Base-by-base conservation (phyloP, 257 asterid genomes). In the Forsythia viridissima region DNA sequence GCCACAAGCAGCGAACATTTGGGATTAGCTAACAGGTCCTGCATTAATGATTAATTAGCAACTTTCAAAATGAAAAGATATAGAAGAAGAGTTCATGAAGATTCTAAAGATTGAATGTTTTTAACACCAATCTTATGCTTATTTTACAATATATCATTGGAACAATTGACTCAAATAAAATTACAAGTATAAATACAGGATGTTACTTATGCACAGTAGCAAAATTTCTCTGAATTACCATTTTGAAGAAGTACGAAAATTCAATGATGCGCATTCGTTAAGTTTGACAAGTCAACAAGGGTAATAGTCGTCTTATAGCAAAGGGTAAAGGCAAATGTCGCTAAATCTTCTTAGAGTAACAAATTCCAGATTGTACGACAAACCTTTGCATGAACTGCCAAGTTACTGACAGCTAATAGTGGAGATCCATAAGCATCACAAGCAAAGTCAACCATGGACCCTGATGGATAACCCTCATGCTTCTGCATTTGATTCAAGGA, bases 361-460 rank as follows among this genome's bases (percentile, higher is more conserved):
- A 71, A 81, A 46, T 57, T 80, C 38, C 61, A 57, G 77, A 41
- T 65, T 71, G 71, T 34, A 37, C 48, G 20, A 61, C 76, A 9
- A 52, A 93, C 99, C 99, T 96, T 91, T 30, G 93, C 84, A 82
- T 96, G 99, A 85, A 91, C 90, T 39, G 99, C 97, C 89, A 96
- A 87, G 84, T 79, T 85, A 81, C 97, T 96, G 82, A 92, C 88
- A 66, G 97, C 94, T 78, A 96, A 88, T 72, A 93, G 76, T 39
- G 98, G 98, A 82, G 94, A 90, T 82, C 98, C 97, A 72, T 89
- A 72, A 73, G 93, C 93, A 93, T 96, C 99, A 72, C 91, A 96
- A 48, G 98, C 99, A 85, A 92, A 89, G 88, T 96, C 99, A 72
- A 96, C 96, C 92, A 90, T 91, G 79, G 98, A 93, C 21, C 94